Percentiles rank a stretch among this genome's conserved stretches.
Evolutionary conservation across 306 rosid genomes (phyloP).

Genomic region (Urtica urens): DNA sequence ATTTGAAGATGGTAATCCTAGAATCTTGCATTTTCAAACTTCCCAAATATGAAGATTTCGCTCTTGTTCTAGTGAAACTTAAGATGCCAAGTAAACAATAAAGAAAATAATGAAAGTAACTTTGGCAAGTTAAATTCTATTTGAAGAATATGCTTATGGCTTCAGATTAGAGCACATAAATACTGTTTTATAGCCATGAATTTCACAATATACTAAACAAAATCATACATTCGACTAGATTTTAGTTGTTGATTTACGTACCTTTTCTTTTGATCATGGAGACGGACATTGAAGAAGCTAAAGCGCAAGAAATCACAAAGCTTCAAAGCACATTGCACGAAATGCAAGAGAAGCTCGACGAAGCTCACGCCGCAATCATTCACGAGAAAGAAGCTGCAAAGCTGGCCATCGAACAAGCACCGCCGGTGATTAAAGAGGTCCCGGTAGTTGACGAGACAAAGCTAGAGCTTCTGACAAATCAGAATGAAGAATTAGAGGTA

Average conservation of each 20-base stretch:
- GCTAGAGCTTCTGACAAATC: constrained; percentile 52
- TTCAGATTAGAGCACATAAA: too few relatives aligned
- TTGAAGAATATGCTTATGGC: too few relatives aligned
- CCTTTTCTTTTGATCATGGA: constrained; percentile 25
- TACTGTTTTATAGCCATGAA: too few relatives aligned
- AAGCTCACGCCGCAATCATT: constrained; percentile 54
- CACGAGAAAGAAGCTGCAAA: constrained; percentile 78
- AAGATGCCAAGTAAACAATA: too few relatives aligned
- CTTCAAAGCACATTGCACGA: constrained; percentile 48
- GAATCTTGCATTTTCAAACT: too few relatives aligned
- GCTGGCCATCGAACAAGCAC: constrained; percentile 76
- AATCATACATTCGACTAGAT: neutral
- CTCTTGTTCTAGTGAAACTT: too few relatives aligned
- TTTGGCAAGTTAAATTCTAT: too few relatives aligned
- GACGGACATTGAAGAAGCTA: constrained; percentile 79
- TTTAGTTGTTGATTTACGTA: constrained; percentile 1
- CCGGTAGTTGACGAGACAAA: constrained; percentile 64
- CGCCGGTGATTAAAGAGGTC: constrained; percentile 77
- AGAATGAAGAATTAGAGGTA: constrained; percentile 63
- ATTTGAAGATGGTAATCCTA: too few relatives aligned
- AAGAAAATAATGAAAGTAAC: too few relatives aligned
- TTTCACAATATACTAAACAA: neutral
- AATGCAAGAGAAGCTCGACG: constrained; percentile 60
- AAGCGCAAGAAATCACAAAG: constrained; percentile 62
- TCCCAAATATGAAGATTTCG: too few relatives aligned